Evolutionary conservation across 2,329 filamentous ascomycete species (phyloP).

Genomic region (Penicillium corylophilum): DNA sequence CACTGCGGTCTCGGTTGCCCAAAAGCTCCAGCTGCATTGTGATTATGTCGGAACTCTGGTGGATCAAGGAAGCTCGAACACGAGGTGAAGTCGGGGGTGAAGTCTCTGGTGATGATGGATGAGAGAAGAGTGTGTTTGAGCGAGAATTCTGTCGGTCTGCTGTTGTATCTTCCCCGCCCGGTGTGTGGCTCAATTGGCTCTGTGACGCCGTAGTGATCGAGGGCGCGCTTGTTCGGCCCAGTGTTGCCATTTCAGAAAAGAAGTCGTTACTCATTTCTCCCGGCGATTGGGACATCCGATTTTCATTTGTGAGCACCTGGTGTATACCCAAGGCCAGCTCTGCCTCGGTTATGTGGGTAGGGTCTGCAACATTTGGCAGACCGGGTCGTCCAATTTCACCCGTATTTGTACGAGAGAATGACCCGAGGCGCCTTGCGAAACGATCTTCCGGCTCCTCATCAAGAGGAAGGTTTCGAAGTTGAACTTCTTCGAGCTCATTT

Average conservation of each 20-base stretch:
- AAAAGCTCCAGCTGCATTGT: conserved; percentile 47
- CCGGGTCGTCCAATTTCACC: conserved; percentile 9
- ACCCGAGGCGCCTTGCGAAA: conserved; percentile 15
- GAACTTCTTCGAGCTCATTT: conserved; percentile 26
- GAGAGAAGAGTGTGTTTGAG: conserved; percentile 43
- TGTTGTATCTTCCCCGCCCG: conserved; percentile 7
- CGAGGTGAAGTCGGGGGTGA: conserved; percentile 43
- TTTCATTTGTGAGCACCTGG: conserved; percentile 32
- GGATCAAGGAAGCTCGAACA: conserved; percentile 44
- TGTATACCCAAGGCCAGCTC: conserved; percentile 11
- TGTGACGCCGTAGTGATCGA: conserved; percentile 15
- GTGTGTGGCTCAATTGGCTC: conserved; percentile 10
- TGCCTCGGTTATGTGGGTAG: conserved; percentile 7
- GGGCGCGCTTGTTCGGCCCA: conserved; percentile 22
- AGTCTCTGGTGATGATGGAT: conserved; percentile 40
- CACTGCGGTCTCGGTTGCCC: conserved; percentile 30
- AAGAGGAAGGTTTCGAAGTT: conserved; percentile 10
- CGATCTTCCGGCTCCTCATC: conserved; percentile 14
- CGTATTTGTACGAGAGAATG: conserved; percentile 14
- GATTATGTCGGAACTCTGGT: conserved; percentile 44
- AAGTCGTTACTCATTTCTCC: conserved; percentile 36
- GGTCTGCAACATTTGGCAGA: conserved; percentile 11
- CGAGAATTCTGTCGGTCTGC: conserved; percentile 32
- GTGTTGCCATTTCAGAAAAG: conserved; percentile 28
- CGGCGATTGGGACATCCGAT: conserved; percentile 41